Conservation (phyloP, 257 asterid species). For the Dorcoceras hygrometricum region DNA sequence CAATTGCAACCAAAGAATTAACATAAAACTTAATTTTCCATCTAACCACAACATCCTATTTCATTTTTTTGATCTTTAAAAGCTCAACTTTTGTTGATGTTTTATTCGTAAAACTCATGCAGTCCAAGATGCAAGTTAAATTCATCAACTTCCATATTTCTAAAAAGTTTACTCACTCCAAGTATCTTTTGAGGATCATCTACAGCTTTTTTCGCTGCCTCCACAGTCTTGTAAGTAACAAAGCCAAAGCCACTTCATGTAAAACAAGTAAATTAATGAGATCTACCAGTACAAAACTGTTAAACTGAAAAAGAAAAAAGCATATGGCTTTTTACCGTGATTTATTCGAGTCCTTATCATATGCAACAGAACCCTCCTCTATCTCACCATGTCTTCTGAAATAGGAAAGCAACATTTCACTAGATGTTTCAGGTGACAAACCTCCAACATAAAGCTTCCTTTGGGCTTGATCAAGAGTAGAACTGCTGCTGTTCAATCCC, state of each 20-base stretch:
- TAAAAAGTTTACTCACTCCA: constrained; percentile 51
- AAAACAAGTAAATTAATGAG: constrained; percentile 30
- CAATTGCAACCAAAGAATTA: constrained; percentile 10
- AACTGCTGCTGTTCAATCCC: constrained; percentile 49
- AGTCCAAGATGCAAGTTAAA: neutral
- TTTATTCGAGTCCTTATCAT: constrained; percentile 68
- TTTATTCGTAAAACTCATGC: neutral
- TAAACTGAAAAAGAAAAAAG: constrained; percentile 13
- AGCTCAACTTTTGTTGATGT: neutral
- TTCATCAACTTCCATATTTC: neutral
- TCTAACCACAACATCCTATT: neutral
- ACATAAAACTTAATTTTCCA: neutral
- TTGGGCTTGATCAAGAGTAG: constrained; percentile 65
- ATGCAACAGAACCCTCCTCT: constrained; percentile 94
- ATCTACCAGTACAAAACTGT: neutral
- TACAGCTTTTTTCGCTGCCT: constrained; percentile 73
- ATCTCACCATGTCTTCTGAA: constrained; percentile 67
- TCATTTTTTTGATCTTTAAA: neutral
- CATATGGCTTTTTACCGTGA: constrained; percentile 52
- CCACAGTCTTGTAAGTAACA: constrained; percentile 69
- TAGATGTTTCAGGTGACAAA: constrained; percentile 73
- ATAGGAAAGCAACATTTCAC: constrained; percentile 65
- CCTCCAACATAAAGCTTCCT: constrained; percentile 80
- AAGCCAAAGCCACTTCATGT: constrained; percentile 76
- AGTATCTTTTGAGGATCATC: constrained; percentile 75